Base-by-base conservation (phyloP, 176 grass and related monocot genomes). In the Oryza punctata region DNA sequence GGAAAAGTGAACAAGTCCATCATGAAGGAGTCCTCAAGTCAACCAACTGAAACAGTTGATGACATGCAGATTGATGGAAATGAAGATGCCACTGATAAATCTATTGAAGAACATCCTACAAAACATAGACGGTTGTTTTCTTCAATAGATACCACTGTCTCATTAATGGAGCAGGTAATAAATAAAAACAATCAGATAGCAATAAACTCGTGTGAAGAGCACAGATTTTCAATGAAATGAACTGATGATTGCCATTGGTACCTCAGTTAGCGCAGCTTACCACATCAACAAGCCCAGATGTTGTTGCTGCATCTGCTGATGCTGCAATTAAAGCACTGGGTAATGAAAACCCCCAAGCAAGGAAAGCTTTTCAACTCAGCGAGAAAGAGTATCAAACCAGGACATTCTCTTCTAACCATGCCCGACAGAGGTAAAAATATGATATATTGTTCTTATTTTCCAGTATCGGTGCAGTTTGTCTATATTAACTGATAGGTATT, bases 151-250 rank as follows among this genome's bases (percentile, higher is more conserved):
- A 87, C 60, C 78, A 86, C 91, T 33, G 82, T 83, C 63, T 94
- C 91, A 78, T 90, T 99, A 86, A 92, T 92, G 66, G 89, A 92
- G 74, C 93, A 99, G 89, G 96, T 99, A 85, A 67, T 38, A 72
- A 73, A 13, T 65, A 65, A 65, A 75, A 64, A 63, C 19, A 5
- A 61, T 45, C 32, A 32, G 49, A 63, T 67, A 57, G 10, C 3
- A 14, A 77, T 6, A 76, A 67, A 69, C 6, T 66, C 8, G 30
- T 18, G 28, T 59, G 21, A 65, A 65, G 13, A 13, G 41, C 72
- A 27, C 73, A 27, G 18, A 35, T 50, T 64, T 29, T 67, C 73
- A 83, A 60, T 74, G 32, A 37, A 29, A 25, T 23, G 5, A 41
- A 87, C 81, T 82, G 64, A 82, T 70, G 76, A 71, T 88, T 84